Percentiles rank a stretch among this genome's conserved stretches.
Evolutionary conservation across 2,329 filamentous ascomycete species (phyloP).

Genomic region (Mycosphaerella sp.): DNA sequence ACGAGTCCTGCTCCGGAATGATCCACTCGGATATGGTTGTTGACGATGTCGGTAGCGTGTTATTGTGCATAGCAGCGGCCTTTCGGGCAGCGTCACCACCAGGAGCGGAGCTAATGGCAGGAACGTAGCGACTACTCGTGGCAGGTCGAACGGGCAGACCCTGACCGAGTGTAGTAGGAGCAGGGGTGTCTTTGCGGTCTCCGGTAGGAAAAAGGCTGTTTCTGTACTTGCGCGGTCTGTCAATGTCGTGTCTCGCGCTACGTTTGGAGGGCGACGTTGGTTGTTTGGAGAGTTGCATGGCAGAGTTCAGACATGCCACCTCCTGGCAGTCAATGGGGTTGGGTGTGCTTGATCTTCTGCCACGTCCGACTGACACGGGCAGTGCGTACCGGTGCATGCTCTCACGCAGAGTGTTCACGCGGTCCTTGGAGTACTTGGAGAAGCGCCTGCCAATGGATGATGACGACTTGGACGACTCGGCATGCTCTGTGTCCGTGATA

Average conservation of each 20-base stretch:
- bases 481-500: background rate
- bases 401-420: slow-evolving; percentile 17
- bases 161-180: slow-evolving; percentile 20
- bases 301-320: slow-evolving; percentile 10
- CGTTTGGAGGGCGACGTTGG: slow-evolving; percentile 32
- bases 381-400: slow-evolving; percentile 15
- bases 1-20: slow-evolving; percentile 15
- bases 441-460: slow-evolving; percentile 15
- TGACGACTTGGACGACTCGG: slow-evolving; percentile 2
- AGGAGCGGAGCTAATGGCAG: slow-evolving; percentile 17
- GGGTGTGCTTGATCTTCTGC: slow-evolving; percentile 27
- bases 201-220: slow-evolving; percentile 14
- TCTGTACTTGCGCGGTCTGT: slow-evolving; percentile 28
- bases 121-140: slow-evolving; percentile 8
- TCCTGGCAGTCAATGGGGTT: slow-evolving; percentile 14
- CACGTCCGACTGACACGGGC: slow-evolving; percentile 16
- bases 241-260: slow-evolving; percentile 24
- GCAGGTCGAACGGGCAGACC: slow-evolving; percentile 22
- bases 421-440: slow-evolving; percentile 17
- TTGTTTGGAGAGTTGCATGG: slow-evolving; percentile 8
- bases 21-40: background rate
- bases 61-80: slow-evolving; percentile 28
- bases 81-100: slow-evolving; percentile 32
- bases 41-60: slow-evolving; percentile 1
- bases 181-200: slow-evolving; percentile 33